These are phyloP conservation scores for Penicillium bialowiezense DNA, from an alignment of 495 filamentous ascomycete species.

Conservation along the genomic window DNA sequence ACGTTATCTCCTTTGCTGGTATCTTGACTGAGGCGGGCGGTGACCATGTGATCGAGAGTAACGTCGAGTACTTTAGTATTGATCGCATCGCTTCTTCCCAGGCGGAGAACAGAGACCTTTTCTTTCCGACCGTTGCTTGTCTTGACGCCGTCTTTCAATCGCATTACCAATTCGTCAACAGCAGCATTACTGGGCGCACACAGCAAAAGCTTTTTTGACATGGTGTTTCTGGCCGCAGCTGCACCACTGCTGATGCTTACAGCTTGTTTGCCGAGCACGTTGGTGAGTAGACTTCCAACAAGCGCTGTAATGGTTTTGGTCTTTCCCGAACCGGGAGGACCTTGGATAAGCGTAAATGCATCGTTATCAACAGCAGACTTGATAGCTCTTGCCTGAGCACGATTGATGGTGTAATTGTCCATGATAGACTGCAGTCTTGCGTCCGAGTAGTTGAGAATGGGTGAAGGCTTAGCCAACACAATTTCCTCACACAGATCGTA, in stretches of 20 bases:
- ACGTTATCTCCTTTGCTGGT: conserved; percentile 34
- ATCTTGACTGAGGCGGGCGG: conserved; percentile 56
- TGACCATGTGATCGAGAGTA: conserved; percentile 89
- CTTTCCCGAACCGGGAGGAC: conserved; percentile 94
- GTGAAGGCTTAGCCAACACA: conserved; percentile 81
- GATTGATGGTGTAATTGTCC: conserved; percentile 78
- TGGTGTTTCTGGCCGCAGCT: conserved; percentile 21
- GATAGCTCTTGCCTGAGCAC: conserved; percentile 88
- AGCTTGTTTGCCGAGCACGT: conserved; percentile 45
- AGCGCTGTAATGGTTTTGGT: conserved; percentile 98
- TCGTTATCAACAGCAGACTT: conserved; percentile 90
- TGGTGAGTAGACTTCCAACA: conserved; percentile 79
- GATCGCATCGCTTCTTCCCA: conserved; percentile 92
- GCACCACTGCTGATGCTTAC: conserved; percentile 16
- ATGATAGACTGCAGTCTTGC: conserved; percentile 63
- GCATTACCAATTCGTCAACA: conserved; percentile 91
- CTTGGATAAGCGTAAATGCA: conserved; percentile 93
- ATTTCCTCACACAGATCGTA: conserved; percentile 95
- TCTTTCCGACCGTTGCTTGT: conserved; percentile 67
- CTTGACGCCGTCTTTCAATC: conserved; percentile 85
- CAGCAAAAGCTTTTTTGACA: conserved; percentile 83
- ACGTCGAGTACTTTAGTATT: conserved; percentile 88
- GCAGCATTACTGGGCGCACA: conserved; percentile 97
- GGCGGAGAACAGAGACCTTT: conserved; percentile 77
- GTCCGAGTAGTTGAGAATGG: conserved; percentile 73